Percentiles rank a stretch among this genome's conserved stretches.
Evolutionary conservation across 257 asterid genomes (phyloP).

Genomic region (Leonotis leonurus): DNA sequence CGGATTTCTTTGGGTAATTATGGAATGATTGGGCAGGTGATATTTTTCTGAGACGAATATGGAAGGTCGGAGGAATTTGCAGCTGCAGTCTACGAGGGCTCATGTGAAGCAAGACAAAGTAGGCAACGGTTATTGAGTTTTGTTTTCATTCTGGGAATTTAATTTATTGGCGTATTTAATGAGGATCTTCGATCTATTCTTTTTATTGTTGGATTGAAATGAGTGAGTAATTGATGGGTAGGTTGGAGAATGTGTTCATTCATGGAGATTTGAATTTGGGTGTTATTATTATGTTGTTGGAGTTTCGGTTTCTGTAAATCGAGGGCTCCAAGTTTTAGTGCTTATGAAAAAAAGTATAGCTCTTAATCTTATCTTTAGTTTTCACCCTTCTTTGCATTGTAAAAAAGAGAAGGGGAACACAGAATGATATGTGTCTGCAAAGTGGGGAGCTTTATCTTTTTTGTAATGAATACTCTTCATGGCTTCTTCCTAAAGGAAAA

Average conservation of each 20-base stretch:
- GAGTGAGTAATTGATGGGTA: background rate
- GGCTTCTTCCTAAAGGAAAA: constrained; percentile 44
- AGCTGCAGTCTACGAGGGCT: constrained; percentile 49
- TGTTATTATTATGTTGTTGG: background rate
- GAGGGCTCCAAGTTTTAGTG: constrained; percentile 18
- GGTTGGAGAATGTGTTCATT: background rate
- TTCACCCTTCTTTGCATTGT: background rate
- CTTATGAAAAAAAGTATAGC: constrained; percentile 16
- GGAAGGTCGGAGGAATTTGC: constrained; percentile 54
- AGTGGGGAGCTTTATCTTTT: constrained; percentile 20
- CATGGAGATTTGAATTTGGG: background rate
- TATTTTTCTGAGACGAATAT: constrained; percentile 34
- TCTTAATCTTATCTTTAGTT: constrained; percentile 16
- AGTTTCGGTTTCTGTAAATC: constrained; percentile 14
- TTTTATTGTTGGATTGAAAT: background rate
- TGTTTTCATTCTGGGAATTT: background rate
- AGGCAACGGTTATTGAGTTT: background rate
- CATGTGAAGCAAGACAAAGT: constrained; percentile 44
- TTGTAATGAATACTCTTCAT: constrained; percentile 16
- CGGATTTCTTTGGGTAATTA: constrained; percentile 21
- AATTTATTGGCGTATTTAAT: background rate
- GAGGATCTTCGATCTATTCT: background rate
- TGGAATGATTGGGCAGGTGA: constrained; percentile 22
- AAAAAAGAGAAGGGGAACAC: background rate
- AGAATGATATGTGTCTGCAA: background rate